Base-by-base conservation (phyloP, 2,329 filamentous ascomycete species). In the Colletotrichum destructivum region DNA sequence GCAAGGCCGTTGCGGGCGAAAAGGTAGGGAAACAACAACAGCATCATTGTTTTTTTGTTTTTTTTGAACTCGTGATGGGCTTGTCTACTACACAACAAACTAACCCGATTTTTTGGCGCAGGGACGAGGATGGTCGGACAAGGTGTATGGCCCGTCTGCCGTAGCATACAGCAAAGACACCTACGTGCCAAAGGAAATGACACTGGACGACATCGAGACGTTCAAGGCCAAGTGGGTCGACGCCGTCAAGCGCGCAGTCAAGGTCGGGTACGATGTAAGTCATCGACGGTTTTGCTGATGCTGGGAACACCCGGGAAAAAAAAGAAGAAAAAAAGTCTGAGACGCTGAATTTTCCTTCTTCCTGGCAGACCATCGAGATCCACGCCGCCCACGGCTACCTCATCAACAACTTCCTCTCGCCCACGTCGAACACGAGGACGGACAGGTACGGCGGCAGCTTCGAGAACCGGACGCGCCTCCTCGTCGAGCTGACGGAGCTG, bases 191-290 rank as follows among this genome's bases (percentile, higher is more conserved):
- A 63, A 65, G 1, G 92, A 92, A 2, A 88, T 95, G 88, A 91
- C 88, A 0, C 81, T 88, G 31, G 81, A 86, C 1, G 92, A 94
- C 54, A 94, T 95, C 69, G 85, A 89, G 69, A 79, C 87, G 6
- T 82, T 91, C 73, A 92, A 93, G 80, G 78, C 79, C 6, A 88
- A 88, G 3, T 94, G 88, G 81, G 87, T 85, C 1, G 86, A 84
- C 0, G 86, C 85, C 0, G 82, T 86, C 0, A 82, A 85, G 74
- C 83, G 89, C 16, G 87, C 92, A 0, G 79, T 94, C 2, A 83
- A 85, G 38, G 89, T 88, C 1, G 93, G 93, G 0, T 91, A 92
- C 51, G 92, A 94, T 76, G 75, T 74, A n/a, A 68, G 70, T 71
- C 11, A 0, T 35, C 8, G 31, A 35, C 31, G 8, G 31, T 35